phyloP scores from a whole-genome alignment of 257 asterid genomes.

The Solanum appendiculatum region DNA sequence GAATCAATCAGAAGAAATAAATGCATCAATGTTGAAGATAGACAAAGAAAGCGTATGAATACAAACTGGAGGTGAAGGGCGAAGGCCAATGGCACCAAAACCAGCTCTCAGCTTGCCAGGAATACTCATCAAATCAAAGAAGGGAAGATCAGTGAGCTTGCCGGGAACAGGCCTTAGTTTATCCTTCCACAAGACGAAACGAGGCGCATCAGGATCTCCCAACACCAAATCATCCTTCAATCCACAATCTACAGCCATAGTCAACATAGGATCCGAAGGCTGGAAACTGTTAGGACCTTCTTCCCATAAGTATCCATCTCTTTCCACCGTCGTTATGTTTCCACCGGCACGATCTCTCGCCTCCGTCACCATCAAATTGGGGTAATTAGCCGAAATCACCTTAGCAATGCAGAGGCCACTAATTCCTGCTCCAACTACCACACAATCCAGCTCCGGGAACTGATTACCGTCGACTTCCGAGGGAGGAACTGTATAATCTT shows the following conservation, averaged over 20 bases:
- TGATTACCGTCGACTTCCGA: slow-evolving; percentile 6
- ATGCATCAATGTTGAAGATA: neutral
- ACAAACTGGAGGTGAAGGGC: slow-evolving; percentile 93
- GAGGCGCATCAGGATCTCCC: slow-evolving; percentile 93
- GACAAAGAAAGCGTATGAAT: neutral
- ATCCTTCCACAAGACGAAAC: slow-evolving; percentile 82
- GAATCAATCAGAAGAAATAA: neutral
- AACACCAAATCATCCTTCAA: slow-evolving; percentile 79
- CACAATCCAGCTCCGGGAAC: slow-evolving; percentile 51
- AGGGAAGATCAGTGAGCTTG: slow-evolving; percentile 59
- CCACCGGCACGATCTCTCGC: slow-evolving; percentile 92
- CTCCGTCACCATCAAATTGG: slow-evolving; percentile 68
- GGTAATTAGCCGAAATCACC: slow-evolving; percentile 54
- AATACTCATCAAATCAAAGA: slow-evolving; percentile 82
- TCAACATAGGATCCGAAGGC: slow-evolving; percentile 89
- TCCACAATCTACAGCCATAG: slow-evolving; percentile 80
- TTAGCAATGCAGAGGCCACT: slow-evolving; percentile 89
- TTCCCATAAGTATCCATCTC: slow-evolving; percentile 94
- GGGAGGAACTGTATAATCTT: slow-evolving; percentile 20
- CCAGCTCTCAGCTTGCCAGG: slow-evolving; percentile 92
- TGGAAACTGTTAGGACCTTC: slow-evolving; percentile 99
- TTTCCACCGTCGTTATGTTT: slow-evolving; percentile 73
- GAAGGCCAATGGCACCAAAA: slow-evolving; percentile 88
- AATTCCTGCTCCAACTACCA: slow-evolving; percentile 85
- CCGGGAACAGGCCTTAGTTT: slow-evolving; percentile 91